These are phyloP conservation scores for Nematocida sp. DNA, from an alignment of 371 early-diverging fungal genomes.

Conservation along the genomic window DNA sequence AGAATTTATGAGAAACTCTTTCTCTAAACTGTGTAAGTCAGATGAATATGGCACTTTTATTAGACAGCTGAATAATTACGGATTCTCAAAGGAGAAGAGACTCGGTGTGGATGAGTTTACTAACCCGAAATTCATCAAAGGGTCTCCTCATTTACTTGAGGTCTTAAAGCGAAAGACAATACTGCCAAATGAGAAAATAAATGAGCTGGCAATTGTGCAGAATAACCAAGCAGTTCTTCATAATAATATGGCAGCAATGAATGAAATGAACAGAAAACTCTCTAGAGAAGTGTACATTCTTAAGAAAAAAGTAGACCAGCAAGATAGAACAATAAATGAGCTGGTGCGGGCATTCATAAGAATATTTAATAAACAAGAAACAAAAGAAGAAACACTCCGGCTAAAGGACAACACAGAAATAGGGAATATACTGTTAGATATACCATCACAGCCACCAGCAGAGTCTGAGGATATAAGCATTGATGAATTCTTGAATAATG, in stretches of 20 bases:
- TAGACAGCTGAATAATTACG: constrained; percentile 69
- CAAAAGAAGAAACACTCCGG: constrained; percentile 30
- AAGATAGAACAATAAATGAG: constrained; percentile 68
- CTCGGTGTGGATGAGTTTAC: constrained; percentile 61
- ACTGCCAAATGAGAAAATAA: constrained; percentile 14
- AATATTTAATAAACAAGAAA: constrained; percentile 61
- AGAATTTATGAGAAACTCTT: constrained; percentile 63
- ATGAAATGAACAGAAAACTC: constrained; percentile 59
- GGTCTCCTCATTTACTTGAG: constrained; percentile 52
- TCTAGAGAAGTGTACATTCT: constrained; percentile 60
- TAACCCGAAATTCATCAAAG: constrained; percentile 62
- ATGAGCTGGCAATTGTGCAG: constrained; percentile 34
- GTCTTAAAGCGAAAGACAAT: constrained; percentile 48
- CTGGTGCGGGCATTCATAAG: constrained; percentile 66
- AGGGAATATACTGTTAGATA: constrained; percentile 10
- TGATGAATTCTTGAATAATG: constrained; percentile 43
- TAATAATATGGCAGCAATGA: constrained; percentile 58
- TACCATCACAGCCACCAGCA: neutral
- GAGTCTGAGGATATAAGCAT: constrained; percentile 22
- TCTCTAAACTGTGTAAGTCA: constrained; percentile 67
- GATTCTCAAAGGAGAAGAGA: constrained; percentile 68
- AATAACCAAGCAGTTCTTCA: constrained; percentile 45
- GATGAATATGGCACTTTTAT: constrained; percentile 70
- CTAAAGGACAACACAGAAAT: constrained; percentile 25
- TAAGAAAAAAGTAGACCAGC: constrained; percentile 67